These are phyloP conservation scores for Dendrobium chrysotoxum DNA, from an alignment of 106 monocot genomes.

Conservation along the genomic window DNA sequence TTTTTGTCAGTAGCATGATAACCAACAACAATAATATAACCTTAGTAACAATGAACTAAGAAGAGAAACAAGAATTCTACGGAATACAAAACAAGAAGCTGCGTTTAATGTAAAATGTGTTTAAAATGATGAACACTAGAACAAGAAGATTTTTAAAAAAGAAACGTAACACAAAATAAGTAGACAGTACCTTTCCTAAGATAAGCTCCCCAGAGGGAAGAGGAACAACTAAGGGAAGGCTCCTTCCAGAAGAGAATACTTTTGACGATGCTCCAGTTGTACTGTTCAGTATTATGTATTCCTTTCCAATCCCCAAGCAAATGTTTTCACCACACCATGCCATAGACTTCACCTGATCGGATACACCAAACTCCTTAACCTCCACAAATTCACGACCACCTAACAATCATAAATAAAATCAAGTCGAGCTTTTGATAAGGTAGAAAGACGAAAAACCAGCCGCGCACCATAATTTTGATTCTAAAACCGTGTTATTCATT, in stretches of 20 bases:
- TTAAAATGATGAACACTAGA: neutral
- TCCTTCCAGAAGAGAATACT: constrained; percentile 84
- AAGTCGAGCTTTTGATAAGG: neutral
- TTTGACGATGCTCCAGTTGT: constrained; percentile 69
- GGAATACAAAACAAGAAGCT: neutral
- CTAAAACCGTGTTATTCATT: neutral
- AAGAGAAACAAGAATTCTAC: neutral
- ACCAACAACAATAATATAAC: neutral
- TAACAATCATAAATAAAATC: constrained; percentile 8
- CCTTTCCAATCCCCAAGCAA: constrained; percentile 86
- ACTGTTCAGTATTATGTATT: constrained; percentile 91
- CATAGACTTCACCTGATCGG: constrained; percentile 88
- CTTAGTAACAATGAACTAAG: neutral
- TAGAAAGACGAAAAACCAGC: neutral
- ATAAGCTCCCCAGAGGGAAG: constrained; percentile 85
- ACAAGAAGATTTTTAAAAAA: neutral
- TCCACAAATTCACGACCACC: constrained; percentile 96
- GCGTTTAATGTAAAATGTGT: neutral
- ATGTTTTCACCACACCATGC: constrained; percentile 99
- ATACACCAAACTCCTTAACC: constrained; percentile 87
- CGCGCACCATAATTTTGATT: neutral
- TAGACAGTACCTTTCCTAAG: constrained; percentile 72
- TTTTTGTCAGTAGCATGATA: neutral
- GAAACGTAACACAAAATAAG: neutral
- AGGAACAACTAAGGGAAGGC: constrained; percentile 77